Base-by-base conservation (phyloP, 164 flowering plant species). In the Magnolia changhungtana region DNA sequence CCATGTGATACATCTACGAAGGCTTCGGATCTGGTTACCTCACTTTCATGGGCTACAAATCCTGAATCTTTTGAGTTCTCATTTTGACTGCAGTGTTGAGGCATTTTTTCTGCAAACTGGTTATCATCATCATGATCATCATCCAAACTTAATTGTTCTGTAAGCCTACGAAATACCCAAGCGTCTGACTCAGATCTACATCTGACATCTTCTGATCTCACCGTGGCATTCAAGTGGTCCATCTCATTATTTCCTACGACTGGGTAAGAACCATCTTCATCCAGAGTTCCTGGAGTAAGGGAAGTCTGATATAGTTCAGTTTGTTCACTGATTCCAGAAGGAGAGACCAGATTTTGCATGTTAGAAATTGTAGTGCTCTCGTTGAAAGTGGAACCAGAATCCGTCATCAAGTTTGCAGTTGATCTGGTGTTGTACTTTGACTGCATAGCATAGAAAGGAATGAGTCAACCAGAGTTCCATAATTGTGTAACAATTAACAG, bases 81-180 rank as follows among this genome's bases (percentile, higher is more conserved):
- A 70, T 82, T 80, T 73, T 79, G 82, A 71, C 27, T 2, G 71
- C 20, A 66, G 73, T 81, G 70, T 77, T 87, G 76, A 67, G 74
- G 77, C 75, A 88, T 68, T 21, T 82, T 86, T 76, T 82, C 76
- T 31, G 82, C 21, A 67, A 27, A 74, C 61, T 14, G 61, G 18
- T 55, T 55, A 55, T 55, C 61, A 61, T 67, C 27, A 67, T 13
- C 71, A 73, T 78, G 87, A 72, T 90, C 91, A 55, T 94, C 90
- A 70, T 88, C 84, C 80, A 94, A 84, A 82, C 99, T 94, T 78
- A 96, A 84, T 83, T 94, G 97, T 83, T 87, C 90, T 82, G 90
- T 88, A 75, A 96, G 83, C 86, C 81, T 84, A 69, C 87, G 80
- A 77, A 94, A 70, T 76, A 88, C 95, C 69, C 89, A 83, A 73